Conservation (phyloP, 2,329 filamentous ascomycete species). For the Aspergillus ruber region DNA sequence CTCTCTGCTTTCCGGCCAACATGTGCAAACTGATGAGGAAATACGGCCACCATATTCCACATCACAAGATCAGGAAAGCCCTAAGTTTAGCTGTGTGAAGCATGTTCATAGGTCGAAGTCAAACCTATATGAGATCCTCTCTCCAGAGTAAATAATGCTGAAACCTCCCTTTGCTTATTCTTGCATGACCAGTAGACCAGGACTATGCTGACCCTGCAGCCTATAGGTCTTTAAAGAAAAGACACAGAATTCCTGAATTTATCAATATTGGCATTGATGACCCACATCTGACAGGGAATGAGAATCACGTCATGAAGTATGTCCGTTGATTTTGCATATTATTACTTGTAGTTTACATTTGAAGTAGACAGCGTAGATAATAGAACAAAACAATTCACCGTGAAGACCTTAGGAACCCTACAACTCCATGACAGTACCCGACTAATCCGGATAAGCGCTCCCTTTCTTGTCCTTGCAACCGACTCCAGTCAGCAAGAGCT, state of each 20-base stretch:
- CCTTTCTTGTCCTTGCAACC: conserved; percentile 64
- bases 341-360: too few relatives aligned
- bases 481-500: conserved; percentile 63
- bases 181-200: too few relatives aligned
- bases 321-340: too few relatives aligned
- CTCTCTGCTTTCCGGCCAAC: not conserved
- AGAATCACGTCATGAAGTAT: too few relatives aligned
- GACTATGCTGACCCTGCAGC: too few relatives aligned
- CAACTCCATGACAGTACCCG: conserved; percentile 80
- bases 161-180: too few relatives aligned
- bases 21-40: not conserved
- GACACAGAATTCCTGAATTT: too few relatives aligned
- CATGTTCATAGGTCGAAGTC: not conserved
- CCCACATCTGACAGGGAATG: too few relatives aligned
- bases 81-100: not conserved
- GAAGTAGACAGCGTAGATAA: too few relatives aligned
- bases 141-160: not conserved
- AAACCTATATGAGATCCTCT: not conserved
- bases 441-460: conserved; percentile 67
- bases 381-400: conserved; percentile 22
- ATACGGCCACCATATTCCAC: not conserved
- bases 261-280: too few relatives aligned
- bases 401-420: conserved; percentile 66
- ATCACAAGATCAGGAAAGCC: not conserved
- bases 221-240: too few relatives aligned